Conservation (phyloP, 83 land plant genomes). For the Diphasiastrum complanatum region DNA sequence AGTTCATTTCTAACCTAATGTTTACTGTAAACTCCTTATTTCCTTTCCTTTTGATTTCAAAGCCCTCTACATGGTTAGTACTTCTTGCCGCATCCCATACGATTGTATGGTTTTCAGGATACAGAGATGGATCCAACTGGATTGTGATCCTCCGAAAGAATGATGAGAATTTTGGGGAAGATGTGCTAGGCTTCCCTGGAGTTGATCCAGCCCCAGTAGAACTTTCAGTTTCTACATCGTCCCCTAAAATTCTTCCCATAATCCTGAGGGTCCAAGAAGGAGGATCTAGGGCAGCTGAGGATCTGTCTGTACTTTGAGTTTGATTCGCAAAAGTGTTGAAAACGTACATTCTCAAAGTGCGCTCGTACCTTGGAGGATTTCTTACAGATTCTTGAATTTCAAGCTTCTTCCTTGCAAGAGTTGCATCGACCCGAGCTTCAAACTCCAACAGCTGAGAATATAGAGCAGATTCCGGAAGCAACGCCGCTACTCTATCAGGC, state of each 20-base stretch:
- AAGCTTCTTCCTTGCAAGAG: constrained; percentile 74
- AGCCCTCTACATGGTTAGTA: constrained; percentile 74
- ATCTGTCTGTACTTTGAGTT: constrained; percentile 24
- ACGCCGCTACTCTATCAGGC: constrained; percentile 74
- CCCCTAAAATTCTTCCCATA: constrained; percentile 83
- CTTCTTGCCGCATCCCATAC: constrained; percentile 83
- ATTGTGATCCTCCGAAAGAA: constrained; percentile 82
- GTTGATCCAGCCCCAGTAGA: no score
- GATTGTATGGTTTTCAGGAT: constrained; percentile 77
- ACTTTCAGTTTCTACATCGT: constrained; percentile 53
- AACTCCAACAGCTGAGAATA: constrained; percentile 93
- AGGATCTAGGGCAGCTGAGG: constrained; percentile 39
- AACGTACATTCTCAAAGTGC: constrained; percentile 81
- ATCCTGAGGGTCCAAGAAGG: constrained; percentile 90
- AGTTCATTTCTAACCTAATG: constrained; percentile 87
- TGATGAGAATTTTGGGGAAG: constrained; percentile 79
- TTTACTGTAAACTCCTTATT: constrained; percentile 68
- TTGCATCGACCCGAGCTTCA: constrained; percentile 83
- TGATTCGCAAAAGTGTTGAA: constrained; percentile 94
- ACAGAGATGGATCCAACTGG: constrained; percentile 65
- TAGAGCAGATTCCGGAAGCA: constrained; percentile 88
- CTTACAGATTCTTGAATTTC: constrained; percentile 90
- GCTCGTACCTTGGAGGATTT: constrained; percentile 66
- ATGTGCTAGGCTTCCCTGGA: constrained; percentile 40
- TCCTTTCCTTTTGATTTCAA: constrained; percentile 92